Conservation (phyloP, 2,329 filamentous ascomycete genomes). For the Whalleya microplaca region DNA sequence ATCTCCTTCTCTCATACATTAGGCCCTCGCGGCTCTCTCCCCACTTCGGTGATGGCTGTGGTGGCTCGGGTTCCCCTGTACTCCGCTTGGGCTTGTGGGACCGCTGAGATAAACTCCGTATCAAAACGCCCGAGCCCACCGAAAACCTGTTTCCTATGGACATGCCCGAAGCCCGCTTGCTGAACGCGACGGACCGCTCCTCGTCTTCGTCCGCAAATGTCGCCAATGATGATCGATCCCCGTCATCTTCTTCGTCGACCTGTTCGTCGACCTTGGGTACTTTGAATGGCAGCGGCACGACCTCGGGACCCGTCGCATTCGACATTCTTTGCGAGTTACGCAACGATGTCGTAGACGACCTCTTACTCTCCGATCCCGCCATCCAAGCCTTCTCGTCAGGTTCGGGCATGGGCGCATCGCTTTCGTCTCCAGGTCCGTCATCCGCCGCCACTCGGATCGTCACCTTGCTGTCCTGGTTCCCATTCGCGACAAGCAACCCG, state of each 20-base stretch:
- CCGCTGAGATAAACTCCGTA: conserved; percentile 49
- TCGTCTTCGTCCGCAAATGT: conserved; percentile 67
- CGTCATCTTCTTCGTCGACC: conserved; percentile 47
- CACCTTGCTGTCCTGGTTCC: conserved; percentile 49
- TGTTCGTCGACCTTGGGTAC: conserved; percentile 47
- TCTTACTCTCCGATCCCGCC: conserved; percentile 37
- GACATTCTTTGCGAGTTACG: conserved; percentile 37
- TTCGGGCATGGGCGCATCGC: conserved; percentile 24
- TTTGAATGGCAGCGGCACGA: conserved; percentile 69
- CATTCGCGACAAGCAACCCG: conserved; percentile 47
- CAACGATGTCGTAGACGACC: conserved; percentile 32
- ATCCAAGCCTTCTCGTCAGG: conserved; percentile 40
- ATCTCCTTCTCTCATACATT: conserved; percentile 39
- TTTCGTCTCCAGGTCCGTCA: conserved; percentile 42
- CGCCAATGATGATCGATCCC: conserved; percentile 68
- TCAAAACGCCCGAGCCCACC: conserved; percentile 47
- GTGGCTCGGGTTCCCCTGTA: conserved; percentile 23
- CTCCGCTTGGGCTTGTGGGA: conserved; percentile 34
- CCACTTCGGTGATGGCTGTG: conserved; percentile 22
- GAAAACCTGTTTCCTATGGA: conserved; percentile 53
- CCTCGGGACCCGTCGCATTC: conserved; percentile 50
- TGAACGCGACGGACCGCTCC: conserved; percentile 26
- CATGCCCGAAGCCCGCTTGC: conserved; percentile 40
- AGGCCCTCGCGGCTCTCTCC: conserved; percentile 52
- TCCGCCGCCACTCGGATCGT: conserved; percentile 58